Base-by-base conservation (phyloP, 2,329 filamentous ascomycete genomes). In the Fusarium anguioides region DNA sequence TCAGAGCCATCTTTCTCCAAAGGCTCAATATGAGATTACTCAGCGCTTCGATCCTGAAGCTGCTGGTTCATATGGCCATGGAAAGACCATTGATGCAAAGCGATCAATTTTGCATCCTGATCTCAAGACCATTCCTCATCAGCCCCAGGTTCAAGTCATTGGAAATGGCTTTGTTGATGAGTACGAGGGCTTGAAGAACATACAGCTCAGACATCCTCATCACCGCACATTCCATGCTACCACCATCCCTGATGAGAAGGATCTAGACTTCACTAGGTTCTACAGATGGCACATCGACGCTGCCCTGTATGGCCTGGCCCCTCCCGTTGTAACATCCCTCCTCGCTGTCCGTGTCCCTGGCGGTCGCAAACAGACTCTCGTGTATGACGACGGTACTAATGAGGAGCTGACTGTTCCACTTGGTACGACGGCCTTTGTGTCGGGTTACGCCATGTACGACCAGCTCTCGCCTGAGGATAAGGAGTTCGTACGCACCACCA, bases 231-330 rank as follows among this genome's bases (percentile, higher is more conserved):
- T 94, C 78, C 91, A 94, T 77, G 85, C 86, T 50, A 86, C 87
- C 7, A 75, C 80, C 20, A 86, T 94, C 64, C 84, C 90, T 0
- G 78, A 77, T 15, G 76, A 78, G 9, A 81, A 84, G n/a, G 83
- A 86, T 62, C 76, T 83, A 20, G 79, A 79, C 69, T 82, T 74
- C 60, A 86, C 84, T 5, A 81, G 80, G 79, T 89, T 93, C 79
- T 94, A 92, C 78, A 83, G 91, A 60, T 94, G 91, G 91, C 91
- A 94, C 75, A 93, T 94, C 52, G 91, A 94, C 72, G 91, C 91
- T 5, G 91, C 91, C 2, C 80, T 94, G 8, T 94, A 94, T 74
- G 89, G 86, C 18, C 84, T 93, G 8, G 87, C 91, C n/a, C 91
- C 91, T 5, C 91, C 91, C 3, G 83, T 89, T 24, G 91, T 89